A percentile compares a stretch with the other conserved stretches of the same genome.
Evolutionary conservation across 257 asterid species (phyloP).

Genomic region (Solanum corneliomulleri): DNA sequence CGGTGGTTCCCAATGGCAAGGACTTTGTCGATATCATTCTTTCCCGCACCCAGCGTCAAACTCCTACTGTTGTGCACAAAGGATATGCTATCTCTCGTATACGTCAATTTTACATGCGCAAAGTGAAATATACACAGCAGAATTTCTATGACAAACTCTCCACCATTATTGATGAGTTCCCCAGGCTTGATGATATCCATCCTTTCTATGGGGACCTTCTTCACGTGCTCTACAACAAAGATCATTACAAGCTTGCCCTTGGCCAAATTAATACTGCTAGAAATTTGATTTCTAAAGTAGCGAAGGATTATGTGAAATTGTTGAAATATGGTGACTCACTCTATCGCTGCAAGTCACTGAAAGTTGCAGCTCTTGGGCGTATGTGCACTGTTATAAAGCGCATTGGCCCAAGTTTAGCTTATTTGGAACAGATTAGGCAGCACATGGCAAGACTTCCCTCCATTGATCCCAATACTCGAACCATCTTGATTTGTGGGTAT

Average conservation of each 20-base stretch:
- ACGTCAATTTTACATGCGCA: constrained; percentile 89
- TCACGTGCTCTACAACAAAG: constrained; percentile 82
- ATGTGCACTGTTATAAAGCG: constrained; percentile 67
- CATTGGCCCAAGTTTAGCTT: constrained; percentile 82
- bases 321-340: constrained; percentile 88
- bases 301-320: constrained; percentile 73
- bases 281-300: constrained; percentile 71
- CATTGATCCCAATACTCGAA: constrained; percentile 90
- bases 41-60: constrained; percentile 90
- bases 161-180: constrained; percentile 85
- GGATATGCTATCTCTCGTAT: constrained; percentile 93
- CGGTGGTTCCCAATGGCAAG: constrained; percentile 85
- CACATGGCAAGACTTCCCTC: constrained; percentile 97
- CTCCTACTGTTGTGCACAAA: constrained; percentile 96
- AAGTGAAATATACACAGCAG: constrained; percentile 76
- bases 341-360: constrained; percentile 73
- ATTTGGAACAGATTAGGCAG: constrained; percentile 95
- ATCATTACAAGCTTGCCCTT: constrained; percentile 95
- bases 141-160: constrained; percentile 84
- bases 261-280: constrained; percentile 90
- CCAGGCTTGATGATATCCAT: constrained; percentile 83
- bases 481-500: constrained; percentile 92
- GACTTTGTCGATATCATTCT: constrained; percentile 83
- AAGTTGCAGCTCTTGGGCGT: constrained; percentile 56
- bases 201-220: constrained; percentile 76